Evolutionary conservation across 2,329 filamentous ascomycete species (phyloP), one percentile per base, ranked within the genome.

Genomic region (Ilyonectria robusta): DNA sequence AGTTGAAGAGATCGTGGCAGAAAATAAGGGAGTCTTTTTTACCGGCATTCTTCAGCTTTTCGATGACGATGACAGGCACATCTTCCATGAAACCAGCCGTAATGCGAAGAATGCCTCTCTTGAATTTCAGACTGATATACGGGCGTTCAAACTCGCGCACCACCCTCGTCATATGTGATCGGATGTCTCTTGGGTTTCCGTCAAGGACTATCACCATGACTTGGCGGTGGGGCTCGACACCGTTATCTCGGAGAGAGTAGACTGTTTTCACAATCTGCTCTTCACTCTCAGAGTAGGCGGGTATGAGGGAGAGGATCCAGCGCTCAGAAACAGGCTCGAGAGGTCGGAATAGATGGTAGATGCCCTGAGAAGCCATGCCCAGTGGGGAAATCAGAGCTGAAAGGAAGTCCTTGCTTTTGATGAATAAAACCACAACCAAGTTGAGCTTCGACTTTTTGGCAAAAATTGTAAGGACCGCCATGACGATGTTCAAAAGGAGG

Each of bases 241-340:
- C 71, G 0, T 73, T 73, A 6, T 73, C 71, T 0, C 71, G 67
- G 2, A 73, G 61, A 1, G 71, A 73, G 33, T 66, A 73, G 8
- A 73, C 66, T 2, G 71, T 73, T 53, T 73, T 73, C 61, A 73
- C 71, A 9, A 73, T 73, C 17, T 73, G 71, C 7, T 73, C 71
- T 26, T 73, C 71, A 2, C 71, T 73, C n/a, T 73, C 71, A 0
- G 71, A 73, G 15, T 73, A 73, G 0, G 71, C 71, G 5, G 71
- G 71, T 0, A 73, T 74, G 13, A 73, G 72, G 1, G 71, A 73
- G 1, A 73, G 31, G 1, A 73, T 73, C 71, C 71, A 73, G 0
- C 54, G 54, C 13, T 61, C 60, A 0, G 6, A 17, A 6, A 73
- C 67, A 6, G 59, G 47, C 19, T 58, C 37, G 0, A 51, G 65